These are phyloP conservation scores for Trametes punicea DNA, from an alignment of 768 basidiomycete genomes.

Conservation along the genomic window DNA sequence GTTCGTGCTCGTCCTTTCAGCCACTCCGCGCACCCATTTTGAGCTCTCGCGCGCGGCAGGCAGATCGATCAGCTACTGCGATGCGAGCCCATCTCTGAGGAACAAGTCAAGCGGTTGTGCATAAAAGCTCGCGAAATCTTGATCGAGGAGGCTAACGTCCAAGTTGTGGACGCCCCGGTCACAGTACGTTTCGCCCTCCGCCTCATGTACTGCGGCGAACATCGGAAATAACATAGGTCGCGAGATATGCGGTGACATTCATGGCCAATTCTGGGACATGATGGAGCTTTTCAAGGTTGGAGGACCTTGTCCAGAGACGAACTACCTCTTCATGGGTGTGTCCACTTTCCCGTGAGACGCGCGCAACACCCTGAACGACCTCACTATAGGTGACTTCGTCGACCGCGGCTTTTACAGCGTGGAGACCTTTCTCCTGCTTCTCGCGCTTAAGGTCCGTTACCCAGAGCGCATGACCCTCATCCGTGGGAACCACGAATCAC, in stretches of 20 bases:
- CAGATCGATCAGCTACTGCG: slow-evolving; percentile 93
- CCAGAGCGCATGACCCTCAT: slow-evolving; percentile 97
- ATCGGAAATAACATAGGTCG: slow-evolving; percentile 6
- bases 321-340: slow-evolving; percentile 95
- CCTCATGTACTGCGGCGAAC: slow-evolving; percentile 3
- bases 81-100: slow-evolving; percentile 94
- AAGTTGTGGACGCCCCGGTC: slow-evolving; percentile 92
- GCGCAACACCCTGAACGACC: slow-evolving; percentile 11
- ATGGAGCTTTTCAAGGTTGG: slow-evolving; percentile 95
- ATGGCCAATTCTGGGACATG: slow-evolving; percentile 95
- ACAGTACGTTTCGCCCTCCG: slow-evolving; percentile 59
- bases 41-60: slow-evolving; percentile 39
- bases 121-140: slow-evolving; percentile 95
- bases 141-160: slow-evolving; percentile 97
- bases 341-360: slow-evolving; percentile 7
- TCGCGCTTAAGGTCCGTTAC: slow-evolving; percentile 95
- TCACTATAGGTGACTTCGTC: slow-evolving; percentile 83
- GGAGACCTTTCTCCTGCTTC: slow-evolving; percentile 91
- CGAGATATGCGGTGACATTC: slow-evolving; percentile 93
- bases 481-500: slow-evolving; percentile 95
- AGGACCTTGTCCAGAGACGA: slow-evolving; percentile 88
- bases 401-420: slow-evolving; percentile 97
- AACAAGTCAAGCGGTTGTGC: slow-evolving; percentile 92
- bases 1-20: slow-evolving; percentile 11
- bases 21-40: neutral